phyloP scores from a whole-genome alignment of 345 rosid species.

The Pugionium cornutum region DNA sequence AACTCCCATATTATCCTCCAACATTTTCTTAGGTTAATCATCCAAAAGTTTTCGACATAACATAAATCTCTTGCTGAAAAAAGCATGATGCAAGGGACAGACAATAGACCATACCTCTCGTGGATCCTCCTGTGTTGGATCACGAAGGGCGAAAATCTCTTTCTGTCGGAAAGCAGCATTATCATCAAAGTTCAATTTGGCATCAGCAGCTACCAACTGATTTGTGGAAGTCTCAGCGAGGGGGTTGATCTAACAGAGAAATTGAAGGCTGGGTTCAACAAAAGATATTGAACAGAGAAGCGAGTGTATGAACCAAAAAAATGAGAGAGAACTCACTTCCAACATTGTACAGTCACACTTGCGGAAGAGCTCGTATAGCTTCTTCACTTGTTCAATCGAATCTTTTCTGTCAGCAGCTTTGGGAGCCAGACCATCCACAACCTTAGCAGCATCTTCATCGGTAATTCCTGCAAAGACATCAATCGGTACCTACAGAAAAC shows the following conservation, averaged over 20 bases:
- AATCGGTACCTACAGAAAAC: constrained; percentile 71
- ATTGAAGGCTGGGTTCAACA: constrained; percentile 1
- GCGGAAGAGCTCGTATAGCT: constrained; percentile 85
- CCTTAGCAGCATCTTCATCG: constrained; percentile 94
- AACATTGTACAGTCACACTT: constrained; percentile 85
- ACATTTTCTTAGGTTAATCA: too few relatives aligned
- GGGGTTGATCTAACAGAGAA: constrained; percentile 78
- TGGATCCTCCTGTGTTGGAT: constrained; percentile 98
- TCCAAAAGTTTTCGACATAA: too few relatives aligned
- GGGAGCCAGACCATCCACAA: constrained; percentile 93
- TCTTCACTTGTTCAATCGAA: constrained; percentile 95
- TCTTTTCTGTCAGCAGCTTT: constrained; percentile 77
- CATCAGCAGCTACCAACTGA: constrained; percentile 97
- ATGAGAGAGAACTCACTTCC: constrained; percentile 65
- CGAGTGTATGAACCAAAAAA: background rate
- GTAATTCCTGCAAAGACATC: constrained; percentile 94
- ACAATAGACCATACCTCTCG: constrained; percentile 60
- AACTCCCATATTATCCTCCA: too few relatives aligned
- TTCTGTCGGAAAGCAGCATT: constrained; percentile 96
- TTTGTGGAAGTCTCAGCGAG: constrained; percentile 88
- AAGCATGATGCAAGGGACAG: background rate
- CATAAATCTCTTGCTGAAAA: too few relatives aligned
- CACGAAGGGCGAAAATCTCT: constrained; percentile 75
- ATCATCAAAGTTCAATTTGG: constrained; percentile 97
- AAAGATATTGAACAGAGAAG: constrained; percentile 9